Evolutionary conservation across 805 yeast species (phyloP).

Genomic region (Jamesozyma jinghongensis): DNA sequence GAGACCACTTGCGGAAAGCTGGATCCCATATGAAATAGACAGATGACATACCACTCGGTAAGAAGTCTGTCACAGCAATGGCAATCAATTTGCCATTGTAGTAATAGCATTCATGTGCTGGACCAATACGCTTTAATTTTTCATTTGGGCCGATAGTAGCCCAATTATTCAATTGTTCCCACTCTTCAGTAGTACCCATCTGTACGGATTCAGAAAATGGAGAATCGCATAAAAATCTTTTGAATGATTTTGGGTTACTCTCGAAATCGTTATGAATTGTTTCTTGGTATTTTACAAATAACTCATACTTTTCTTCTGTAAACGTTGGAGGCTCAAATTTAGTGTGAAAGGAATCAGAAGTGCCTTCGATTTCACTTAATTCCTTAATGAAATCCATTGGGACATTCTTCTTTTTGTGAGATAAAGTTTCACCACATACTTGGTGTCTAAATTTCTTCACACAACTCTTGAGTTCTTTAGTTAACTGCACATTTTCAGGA

Average conservation of each 20-base stretch:
- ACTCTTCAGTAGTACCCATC: slow-evolving; percentile 20
- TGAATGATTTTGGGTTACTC: slow-evolving; percentile 41
- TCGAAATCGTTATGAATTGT: slow-evolving; percentile 57
- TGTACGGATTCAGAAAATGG: slow-evolving; percentile 41
- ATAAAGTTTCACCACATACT: neutral
- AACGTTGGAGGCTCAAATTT: slow-evolving; percentile 44
- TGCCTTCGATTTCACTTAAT: slow-evolving; percentile 33
- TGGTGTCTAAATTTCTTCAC: slow-evolving; percentile 46
- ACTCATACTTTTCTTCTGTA: slow-evolving; percentile 48
- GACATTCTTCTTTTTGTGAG: slow-evolving; percentile 5
- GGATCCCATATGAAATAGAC: slow-evolving; percentile 89
- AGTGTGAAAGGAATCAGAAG: slow-evolving; percentile 31
- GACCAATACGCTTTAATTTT: slow-evolving; percentile 37
- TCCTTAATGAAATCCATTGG: slow-evolving; percentile 27
- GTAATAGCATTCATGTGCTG: slow-evolving; percentile 74
- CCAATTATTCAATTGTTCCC: slow-evolving; percentile 34
- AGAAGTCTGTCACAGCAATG: slow-evolving; percentile 63
- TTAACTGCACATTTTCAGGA: slow-evolving; percentile 36
- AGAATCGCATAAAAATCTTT: slow-evolving; percentile 56
- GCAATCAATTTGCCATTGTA: slow-evolving; percentile 56
- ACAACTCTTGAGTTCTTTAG: slow-evolving; percentile 59
- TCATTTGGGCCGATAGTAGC: slow-evolving; percentile 11
- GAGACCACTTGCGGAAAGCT: slow-evolving; percentile 53
- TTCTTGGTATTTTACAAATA: slow-evolving; percentile 64
- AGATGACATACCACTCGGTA: slow-evolving; percentile 70